Conservation (phyloP, 352 stramenopile species). For the Pythium vanterpoolii region DNA sequence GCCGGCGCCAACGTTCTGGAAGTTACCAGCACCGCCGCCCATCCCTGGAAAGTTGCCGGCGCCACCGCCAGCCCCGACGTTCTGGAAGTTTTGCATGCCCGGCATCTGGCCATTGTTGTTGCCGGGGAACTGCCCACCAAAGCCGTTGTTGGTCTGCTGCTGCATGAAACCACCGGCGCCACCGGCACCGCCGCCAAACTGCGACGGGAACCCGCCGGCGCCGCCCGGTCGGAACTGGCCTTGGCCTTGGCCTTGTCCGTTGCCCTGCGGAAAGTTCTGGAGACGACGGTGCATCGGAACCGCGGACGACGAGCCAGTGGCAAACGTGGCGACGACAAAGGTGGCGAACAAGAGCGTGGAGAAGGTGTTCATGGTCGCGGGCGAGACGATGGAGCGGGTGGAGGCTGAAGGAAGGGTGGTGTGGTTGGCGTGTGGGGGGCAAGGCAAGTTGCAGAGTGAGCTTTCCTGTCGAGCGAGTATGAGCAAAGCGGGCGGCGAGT, state of each 20-base stretch:
- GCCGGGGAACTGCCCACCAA: no score
- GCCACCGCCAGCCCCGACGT: not conserved
- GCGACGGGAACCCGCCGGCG: not conserved
- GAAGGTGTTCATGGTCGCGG: not conserved
- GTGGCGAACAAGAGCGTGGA: not conserved
- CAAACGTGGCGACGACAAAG: not conserved
- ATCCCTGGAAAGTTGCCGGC: not conserved
- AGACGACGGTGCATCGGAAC: not conserved
- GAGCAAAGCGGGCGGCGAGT: no score
- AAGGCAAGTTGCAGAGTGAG: not conserved
- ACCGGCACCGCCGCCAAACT: slow-evolving; percentile 1
- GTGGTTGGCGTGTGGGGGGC: not conserved
- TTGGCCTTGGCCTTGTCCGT: not conserved
- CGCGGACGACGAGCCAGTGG: not conserved
- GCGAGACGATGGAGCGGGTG: no score
- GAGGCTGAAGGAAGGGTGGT: not conserved
- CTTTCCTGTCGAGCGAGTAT: not conserved
- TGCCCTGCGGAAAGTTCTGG: not conserved
- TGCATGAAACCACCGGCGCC: no score
- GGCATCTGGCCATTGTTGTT: not conserved
- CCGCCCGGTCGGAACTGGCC: not conserved
- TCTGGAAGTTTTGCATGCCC: not conserved
- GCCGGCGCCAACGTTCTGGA: not conserved
- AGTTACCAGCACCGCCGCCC: not conserved
- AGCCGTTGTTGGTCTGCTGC: slow-evolving; percentile 1